phyloP scores from a whole-genome alignment of 495 filamentous ascomycete species.

The Letharia lupina region DNA sequence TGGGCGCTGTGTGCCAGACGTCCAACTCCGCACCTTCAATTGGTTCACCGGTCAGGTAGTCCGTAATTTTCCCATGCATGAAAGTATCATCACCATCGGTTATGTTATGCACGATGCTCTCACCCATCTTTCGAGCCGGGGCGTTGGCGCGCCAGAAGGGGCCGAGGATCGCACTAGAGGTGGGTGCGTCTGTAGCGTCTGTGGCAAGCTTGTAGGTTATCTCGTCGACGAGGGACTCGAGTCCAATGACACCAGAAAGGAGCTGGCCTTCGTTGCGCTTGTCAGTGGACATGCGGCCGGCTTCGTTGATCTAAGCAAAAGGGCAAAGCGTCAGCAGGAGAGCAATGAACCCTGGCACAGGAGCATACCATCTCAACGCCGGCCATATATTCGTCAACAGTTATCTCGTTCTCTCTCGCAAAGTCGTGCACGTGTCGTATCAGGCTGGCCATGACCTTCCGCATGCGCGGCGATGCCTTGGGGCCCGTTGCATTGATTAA shows the following conservation, averaged over 20 bases:
- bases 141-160: constrained; percentile 71
- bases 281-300: constrained; percentile 26
- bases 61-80: constrained; percentile 56
- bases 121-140: constrained; percentile 53
- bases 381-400: constrained; percentile 70
- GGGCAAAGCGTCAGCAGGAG: constrained; percentile 30
- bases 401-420: constrained; percentile 71
- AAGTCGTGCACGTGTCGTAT: constrained; percentile 79
- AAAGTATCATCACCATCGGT: constrained; percentile 47
- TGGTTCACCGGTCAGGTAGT: constrained; percentile 48
- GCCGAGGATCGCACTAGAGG: constrained; percentile 64
- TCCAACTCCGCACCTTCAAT: constrained; percentile 58
- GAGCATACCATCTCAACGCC: constrained; percentile 52
- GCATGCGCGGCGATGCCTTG: constrained; percentile 58
- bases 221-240: constrained; percentile 74
- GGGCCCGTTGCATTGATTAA: constrained; percentile 71
- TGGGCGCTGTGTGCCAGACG: constrained; percentile 68
- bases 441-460: constrained; percentile 54
- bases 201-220: constrained; percentile 60
- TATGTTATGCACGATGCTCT: constrained; percentile 49
- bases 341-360: not conserved
- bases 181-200: constrained; percentile 44
- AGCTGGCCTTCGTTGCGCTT: constrained; percentile 71
- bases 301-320: constrained; percentile 44
- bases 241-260: constrained; percentile 68